Evolutionary conservation across 192 early-diverging fungal species (phyloP).

Genomic region (Pilaira anomala): DNA sequence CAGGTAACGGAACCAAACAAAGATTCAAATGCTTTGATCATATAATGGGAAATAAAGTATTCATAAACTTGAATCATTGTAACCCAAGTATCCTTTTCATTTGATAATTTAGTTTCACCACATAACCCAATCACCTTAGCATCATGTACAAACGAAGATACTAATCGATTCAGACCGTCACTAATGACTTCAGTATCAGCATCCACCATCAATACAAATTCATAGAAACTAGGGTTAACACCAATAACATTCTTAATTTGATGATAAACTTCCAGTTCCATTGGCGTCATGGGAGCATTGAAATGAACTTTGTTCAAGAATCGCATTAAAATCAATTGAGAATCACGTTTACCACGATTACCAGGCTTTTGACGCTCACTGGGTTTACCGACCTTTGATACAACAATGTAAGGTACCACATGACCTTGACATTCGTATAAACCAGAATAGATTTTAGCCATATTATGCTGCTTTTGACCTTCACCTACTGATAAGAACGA

Average conservation of each 20-base stretch:
- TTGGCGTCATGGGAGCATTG: slow-evolving; percentile 86
- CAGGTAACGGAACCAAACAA: slow-evolving; percentile 95
- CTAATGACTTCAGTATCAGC: slow-evolving; percentile 90
- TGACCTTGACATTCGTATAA: slow-evolving; percentile 87
- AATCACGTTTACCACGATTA: slow-evolving; percentile 97
- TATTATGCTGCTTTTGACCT: slow-evolving; percentile 87
- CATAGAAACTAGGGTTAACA: slow-evolving; percentile 91
- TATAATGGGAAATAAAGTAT: slow-evolving; percentile 95
- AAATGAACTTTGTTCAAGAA: slow-evolving; percentile 98
- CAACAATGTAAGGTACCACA: slow-evolving; percentile 88
- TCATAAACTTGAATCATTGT: slow-evolving; percentile 99
- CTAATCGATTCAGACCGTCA: slow-evolving; percentile 87
- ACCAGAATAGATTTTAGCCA: slow-evolving; percentile 95
- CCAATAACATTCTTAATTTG: slow-evolving; percentile 99
- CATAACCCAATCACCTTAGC: slow-evolving; percentile 91
- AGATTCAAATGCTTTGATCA: slow-evolving; percentile 96
- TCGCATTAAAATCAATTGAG: slow-evolving; percentile 94
- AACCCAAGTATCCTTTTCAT: slow-evolving; percentile 90
- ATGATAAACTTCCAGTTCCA: slow-evolving; percentile 96
- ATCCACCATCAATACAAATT: slow-evolving; percentile 96
- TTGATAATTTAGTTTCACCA: slow-evolving; percentile 91
- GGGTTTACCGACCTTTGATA: slow-evolving; percentile 88
- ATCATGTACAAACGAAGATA: slow-evolving; percentile 88
- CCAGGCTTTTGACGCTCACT: slow-evolving; percentile 79
- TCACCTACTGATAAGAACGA: slow-evolving; percentile 87